A percentile compares a stretch with the other conserved stretches of the same genome.
These are phyloP conservation scores for Prillingera fragicola DNA, from an alignment of 1,284 basidiomycete genomes.

Conservation along the genomic window DNA sequence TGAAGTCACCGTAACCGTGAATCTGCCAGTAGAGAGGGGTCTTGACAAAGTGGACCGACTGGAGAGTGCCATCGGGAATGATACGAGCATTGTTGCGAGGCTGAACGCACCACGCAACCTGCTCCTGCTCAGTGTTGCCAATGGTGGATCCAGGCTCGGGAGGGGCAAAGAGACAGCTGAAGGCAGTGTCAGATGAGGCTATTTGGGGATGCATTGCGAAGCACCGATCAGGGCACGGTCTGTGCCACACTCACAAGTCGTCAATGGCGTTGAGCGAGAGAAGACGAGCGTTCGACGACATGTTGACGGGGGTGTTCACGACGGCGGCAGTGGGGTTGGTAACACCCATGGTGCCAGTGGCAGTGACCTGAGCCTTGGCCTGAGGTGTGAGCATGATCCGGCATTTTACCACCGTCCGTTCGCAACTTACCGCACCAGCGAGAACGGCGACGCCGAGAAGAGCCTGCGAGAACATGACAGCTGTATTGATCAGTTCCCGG, in stretches of 20 bases:
- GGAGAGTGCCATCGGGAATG: conserved; percentile 52
- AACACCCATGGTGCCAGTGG: conserved; percentile 41
- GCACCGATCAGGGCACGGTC: neutral
- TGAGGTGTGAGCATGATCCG: neutral
- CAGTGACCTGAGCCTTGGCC: conserved; percentile 42
- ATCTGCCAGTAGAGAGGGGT: conserved; percentile 53
- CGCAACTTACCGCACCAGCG: conserved; percentile 3
- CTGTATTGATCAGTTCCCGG: too few relatives aligned
- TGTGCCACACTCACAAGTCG: conserved; percentile 34
- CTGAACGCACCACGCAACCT: conserved; percentile 56
- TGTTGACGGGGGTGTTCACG: conserved; percentile 43
- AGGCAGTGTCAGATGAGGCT: neutral
- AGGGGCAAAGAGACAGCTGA: conserved; percentile 52
- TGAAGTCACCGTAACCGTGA: conserved; percentile 49
- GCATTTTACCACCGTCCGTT: neutral
- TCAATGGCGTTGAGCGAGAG: conserved; percentile 46
- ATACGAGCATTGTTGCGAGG: conserved; percentile 52
- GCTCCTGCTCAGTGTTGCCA: conserved; percentile 53
- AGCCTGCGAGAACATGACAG: conserved; percentile 7
- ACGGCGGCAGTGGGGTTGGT: conserved; percentile 41
- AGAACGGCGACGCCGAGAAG: conserved; percentile 5
- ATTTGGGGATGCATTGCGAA: neutral
- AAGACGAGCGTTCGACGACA: conserved; percentile 44
- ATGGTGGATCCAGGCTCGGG: conserved; percentile 47
- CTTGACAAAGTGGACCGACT: conserved; percentile 52